Base-by-base conservation (phyloP, 2,329 filamentous ascomycete genomes). In the Myrmaecium sp. region DNA sequence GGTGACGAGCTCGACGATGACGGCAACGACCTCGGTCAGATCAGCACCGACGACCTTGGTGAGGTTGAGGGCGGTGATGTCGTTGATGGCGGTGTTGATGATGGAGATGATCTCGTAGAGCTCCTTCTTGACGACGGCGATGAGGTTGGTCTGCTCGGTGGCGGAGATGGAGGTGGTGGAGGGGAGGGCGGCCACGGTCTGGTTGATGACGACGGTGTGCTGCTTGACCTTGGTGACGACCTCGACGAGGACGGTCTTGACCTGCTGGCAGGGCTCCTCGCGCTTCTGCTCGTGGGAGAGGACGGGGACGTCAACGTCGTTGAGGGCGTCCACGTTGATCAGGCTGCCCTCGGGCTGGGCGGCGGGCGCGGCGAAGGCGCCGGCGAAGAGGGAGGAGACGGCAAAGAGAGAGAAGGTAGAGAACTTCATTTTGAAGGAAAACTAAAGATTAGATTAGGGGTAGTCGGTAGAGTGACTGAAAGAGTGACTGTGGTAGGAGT, bases 1-100 rank as follows among this genome's bases (percentile, higher is more conserved):
- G 36, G 49, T 1, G 48, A 51, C 4, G 58, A 59, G 2, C 57
- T 58, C 11, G 63, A 65, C 13, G 52, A 62, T 23, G 22, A 30
- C 21, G 28, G 17, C 7, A 23, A 33, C 21, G 11, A 33, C 23
- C 21, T 18, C 29, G 21, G 21, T 22, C 21, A 31, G 21, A 8
- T 31, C 26, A 13, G 28, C 25, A 26, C 28, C 16, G 29, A 24
- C 29, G 18, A 31, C 21, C 25, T 25, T 19, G 7, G 25, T 21
- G 22, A 25, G 25, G 29, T 24, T 26, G 19, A 31, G 14, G 25
- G 27, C 25, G 18, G n/a, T 20, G 18, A 20, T 20, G 18, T 7
- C n/a, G 17, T 26, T 21, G n/a, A 26, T 26, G 25, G 29, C 29
- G 17, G 27, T 22, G 17, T 25, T 26, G 21, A 31, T 24, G 14